These are phyloP conservation scores for Mortierella sp. DNA, from an alignment of 371 early-diverging fungal genomes.

Conservation along the genomic window DNA sequence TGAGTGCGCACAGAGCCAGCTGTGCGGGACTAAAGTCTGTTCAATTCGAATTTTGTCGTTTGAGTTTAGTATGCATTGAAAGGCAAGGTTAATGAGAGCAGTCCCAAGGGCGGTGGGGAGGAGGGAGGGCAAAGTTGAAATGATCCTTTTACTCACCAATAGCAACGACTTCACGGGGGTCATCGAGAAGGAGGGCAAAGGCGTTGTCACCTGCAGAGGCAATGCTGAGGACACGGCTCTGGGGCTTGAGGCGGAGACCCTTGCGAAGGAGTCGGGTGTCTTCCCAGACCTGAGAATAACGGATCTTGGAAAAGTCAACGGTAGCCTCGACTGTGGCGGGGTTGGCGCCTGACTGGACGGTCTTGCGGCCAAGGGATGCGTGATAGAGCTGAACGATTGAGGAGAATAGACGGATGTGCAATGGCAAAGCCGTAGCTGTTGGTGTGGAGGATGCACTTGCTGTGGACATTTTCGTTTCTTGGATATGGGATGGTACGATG, in stretches of 20 bases:
- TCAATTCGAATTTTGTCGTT: background rate
- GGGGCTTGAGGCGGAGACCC: slow-evolving; percentile 44
- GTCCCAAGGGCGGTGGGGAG: background rate
- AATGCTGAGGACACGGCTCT: slow-evolving; percentile 52
- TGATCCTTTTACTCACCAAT: slow-evolving; percentile 26
- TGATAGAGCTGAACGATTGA: slow-evolving; percentile 44
- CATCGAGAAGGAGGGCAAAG: slow-evolving; percentile 46
- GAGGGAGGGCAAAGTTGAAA: no score
- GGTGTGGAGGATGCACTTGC: slow-evolving; percentile 7
- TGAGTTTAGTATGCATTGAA: no score
- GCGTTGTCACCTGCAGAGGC: slow-evolving; percentile 54
- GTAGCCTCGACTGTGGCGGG: slow-evolving; percentile 43
- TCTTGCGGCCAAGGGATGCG: slow-evolving; percentile 42
- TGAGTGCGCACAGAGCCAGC: slow-evolving; percentile 45
- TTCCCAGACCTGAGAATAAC: slow-evolving; percentile 54
- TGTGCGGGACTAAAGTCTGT: slow-evolving; percentile 52
- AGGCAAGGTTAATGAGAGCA: background rate
- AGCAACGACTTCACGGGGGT: slow-evolving; percentile 47
- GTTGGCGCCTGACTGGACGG: slow-evolving; percentile 36
- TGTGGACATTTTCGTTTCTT: slow-evolving; percentile 14
- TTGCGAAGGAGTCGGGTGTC: slow-evolving; percentile 53
- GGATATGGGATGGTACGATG: background rate
- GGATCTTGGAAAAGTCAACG: slow-evolving; percentile 52
- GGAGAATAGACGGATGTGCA: slow-evolving; percentile 45
- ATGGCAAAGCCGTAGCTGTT: slow-evolving; percentile 22